Conservation (phyloP, 2,329 filamentous ascomycete species). For the Elsinoe arachidis region DNA sequence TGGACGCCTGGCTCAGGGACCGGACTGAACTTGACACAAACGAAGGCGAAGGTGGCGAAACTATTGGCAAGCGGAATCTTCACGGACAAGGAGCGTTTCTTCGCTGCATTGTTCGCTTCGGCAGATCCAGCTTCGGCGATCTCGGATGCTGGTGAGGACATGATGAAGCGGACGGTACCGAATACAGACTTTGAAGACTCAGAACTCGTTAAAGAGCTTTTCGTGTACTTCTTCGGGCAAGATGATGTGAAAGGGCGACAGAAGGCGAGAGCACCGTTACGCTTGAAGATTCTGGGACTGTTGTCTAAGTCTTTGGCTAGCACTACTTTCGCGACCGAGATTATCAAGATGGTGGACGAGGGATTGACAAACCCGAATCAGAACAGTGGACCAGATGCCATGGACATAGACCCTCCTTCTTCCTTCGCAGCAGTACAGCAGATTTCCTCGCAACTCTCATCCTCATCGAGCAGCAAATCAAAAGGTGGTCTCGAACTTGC, state of each 20-base stretch:
- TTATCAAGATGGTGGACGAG: constrained; percentile 61
- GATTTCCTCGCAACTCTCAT: constrained; percentile 1
- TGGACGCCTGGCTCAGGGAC: constrained; percentile 55
- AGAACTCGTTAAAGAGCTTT: constrained; percentile 55
- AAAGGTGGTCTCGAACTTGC: constrained; percentile 61
- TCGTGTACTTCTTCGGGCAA: constrained; percentile 63
- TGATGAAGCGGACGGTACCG: constrained; percentile 66
- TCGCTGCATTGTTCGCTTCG: constrained; percentile 75
- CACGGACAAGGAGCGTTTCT: constrained; percentile 69
- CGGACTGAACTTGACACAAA: constrained; percentile 58
- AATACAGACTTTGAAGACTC: constrained; percentile 64
- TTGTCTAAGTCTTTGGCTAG: constrained; percentile 69
- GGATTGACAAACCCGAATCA: constrained; percentile 41
- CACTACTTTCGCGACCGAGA: constrained; percentile 58
- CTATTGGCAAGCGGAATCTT: constrained; percentile 83
- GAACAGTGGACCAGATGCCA: neutral
- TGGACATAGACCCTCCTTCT: neutral
- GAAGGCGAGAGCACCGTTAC: constrained; percentile 57
- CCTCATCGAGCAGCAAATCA: constrained; percentile 27
- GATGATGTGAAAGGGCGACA: constrained; percentile 33
- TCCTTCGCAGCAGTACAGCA: constrained; percentile 6
- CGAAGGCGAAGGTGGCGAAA: constrained; percentile 58
- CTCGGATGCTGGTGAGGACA: constrained; percentile 76
- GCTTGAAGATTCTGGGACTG: constrained; percentile 66
- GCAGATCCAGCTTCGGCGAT: constrained; percentile 75